Evolutionary conservation across 2,329 filamentous ascomycete genomes (phyloP).

Genomic region (Graphiopsis chlorocephala): DNA sequence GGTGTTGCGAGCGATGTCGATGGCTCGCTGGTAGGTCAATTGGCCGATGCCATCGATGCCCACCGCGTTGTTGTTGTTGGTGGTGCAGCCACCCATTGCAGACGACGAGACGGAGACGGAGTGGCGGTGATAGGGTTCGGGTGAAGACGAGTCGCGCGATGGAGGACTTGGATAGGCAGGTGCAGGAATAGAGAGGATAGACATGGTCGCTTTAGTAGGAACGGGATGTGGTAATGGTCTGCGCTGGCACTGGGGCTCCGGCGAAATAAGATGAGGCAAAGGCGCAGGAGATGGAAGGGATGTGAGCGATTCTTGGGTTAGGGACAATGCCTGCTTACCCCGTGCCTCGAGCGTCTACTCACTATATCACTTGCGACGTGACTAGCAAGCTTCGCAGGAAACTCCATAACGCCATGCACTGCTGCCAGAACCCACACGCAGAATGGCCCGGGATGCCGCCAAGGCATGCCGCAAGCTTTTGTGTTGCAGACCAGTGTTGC

Average conservation of each 20-base stretch:
- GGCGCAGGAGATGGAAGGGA: conserved; percentile 12
- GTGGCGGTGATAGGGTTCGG: conserved; percentile 13
- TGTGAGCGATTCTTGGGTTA: conserved; percentile 13
- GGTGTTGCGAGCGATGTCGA: conserved; percentile 73
- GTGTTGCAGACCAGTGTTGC: conserved; percentile 10
- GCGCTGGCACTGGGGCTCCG: conserved; percentile 12
- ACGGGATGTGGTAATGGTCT: conserved; percentile 14
- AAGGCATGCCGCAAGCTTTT: conserved; percentile 13
- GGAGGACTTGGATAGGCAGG: conserved; percentile 29
- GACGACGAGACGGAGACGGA: conserved; percentile 14
- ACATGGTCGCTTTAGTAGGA: conserved; percentile 11
- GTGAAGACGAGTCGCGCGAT: conserved; percentile 23
- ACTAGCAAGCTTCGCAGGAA: conserved; percentile 14
- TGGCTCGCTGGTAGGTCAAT: conserved; percentile 61
- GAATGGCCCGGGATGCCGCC: conserved; percentile 10
- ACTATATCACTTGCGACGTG: conserved; percentile 17
- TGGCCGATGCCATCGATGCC: conserved; percentile 36
- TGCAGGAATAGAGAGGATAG: conserved; percentile 20
- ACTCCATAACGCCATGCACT: conserved; percentile 7
- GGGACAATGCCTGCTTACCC: conserved; percentile 15
- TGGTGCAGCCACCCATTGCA: conserved; percentile 39
- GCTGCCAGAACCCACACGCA: conserved; percentile 10
- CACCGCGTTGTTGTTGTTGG: conserved; percentile 32
- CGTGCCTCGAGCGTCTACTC: conserved; percentile 16
- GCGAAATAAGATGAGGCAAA: conserved; percentile 9